Conservation (phyloP, 129 eudicot genomes). For the Glebionis coronaria region DNA sequence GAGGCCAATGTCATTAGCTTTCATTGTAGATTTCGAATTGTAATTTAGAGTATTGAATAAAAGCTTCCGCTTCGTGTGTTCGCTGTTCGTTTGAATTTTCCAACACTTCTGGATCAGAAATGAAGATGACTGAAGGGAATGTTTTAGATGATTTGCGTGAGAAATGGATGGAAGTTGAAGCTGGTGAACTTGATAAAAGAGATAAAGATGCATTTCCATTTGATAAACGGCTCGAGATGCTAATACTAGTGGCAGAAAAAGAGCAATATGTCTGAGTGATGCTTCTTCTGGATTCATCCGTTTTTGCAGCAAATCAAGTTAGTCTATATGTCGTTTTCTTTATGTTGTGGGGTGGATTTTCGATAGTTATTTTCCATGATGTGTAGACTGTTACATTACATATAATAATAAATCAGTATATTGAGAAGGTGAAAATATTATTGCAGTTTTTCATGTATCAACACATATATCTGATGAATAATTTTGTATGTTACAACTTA, state of each 20-base stretch:
- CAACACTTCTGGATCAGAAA: constrained; percentile 92
- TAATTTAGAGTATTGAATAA: no score
- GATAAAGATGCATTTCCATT: constrained; percentile 83
- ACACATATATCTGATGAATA: no score
- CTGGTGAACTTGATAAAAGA: constrained; percentile 87
- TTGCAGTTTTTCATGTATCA: no score
- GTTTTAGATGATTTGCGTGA: constrained; percentile 91
- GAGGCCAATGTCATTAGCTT: no score
- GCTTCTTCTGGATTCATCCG: constrained; percentile 3
- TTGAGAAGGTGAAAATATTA: neutral
- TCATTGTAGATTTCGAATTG: no score
- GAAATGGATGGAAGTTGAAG: constrained; percentile 97
- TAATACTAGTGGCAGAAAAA: constrained; percentile 65
- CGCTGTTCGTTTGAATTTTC: no score
- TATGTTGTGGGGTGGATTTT: neutral
- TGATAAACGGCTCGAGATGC: constrained; percentile 93
- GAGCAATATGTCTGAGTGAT: constrained; percentile 41
- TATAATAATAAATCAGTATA: neutral
- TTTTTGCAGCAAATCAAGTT: constrained; percentile 11
- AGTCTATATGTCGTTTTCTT: neutral
- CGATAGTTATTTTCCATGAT: constrained; percentile 3
- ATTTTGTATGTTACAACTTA: no score
- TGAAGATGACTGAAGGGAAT: constrained; percentile 55
- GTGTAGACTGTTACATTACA: neutral
- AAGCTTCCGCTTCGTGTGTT: no score